Conservation (phyloP, 805 yeast genomes). For the Metschnikowia reukaufii region DNA sequence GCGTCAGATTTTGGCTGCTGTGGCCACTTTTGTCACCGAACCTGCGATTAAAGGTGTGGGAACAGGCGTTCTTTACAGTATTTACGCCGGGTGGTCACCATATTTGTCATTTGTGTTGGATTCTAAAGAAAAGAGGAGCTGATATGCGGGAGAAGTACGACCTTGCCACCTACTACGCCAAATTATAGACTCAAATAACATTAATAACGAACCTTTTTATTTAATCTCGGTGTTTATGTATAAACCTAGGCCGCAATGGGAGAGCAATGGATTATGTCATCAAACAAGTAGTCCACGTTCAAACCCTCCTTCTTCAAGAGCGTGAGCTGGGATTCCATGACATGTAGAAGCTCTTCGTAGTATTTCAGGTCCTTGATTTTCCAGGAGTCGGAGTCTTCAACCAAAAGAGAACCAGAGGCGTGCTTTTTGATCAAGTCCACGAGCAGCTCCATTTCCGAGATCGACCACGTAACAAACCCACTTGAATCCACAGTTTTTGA, state of each 20-base stretch:
- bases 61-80: constrained; percentile 66
- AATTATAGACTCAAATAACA: constrained; percentile 27
- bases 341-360: constrained; percentile 54
- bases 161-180: constrained; percentile 55
- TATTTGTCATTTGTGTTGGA: constrained; percentile 42
- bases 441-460: constrained; percentile 59
- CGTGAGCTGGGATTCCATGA: constrained; percentile 57
- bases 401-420: constrained; percentile 55
- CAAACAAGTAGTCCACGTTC: constrained; percentile 70
- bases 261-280: constrained; percentile 31
- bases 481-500: constrained; percentile 34
- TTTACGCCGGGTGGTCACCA: constrained; percentile 59
- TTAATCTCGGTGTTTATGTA: too few species aligned
- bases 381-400: constrained; percentile 15
- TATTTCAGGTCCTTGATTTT: constrained; percentile 42
- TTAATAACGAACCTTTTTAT: neutral
- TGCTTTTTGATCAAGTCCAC: constrained; percentile 63
- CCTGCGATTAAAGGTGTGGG: constrained; percentile 70
- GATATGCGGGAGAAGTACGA: constrained; percentile 64
- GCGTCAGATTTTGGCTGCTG: constrained; percentile 72
- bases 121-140: constrained; percentile 57
- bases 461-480: constrained; percentile 74
- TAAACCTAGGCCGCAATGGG: constrained; percentile 6
- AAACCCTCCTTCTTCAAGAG: constrained; percentile 66
- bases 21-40: constrained; percentile 71